Base-by-base conservation (phyloP, 768 basidiomycete genomes). In the Galerina marginata region DNA sequence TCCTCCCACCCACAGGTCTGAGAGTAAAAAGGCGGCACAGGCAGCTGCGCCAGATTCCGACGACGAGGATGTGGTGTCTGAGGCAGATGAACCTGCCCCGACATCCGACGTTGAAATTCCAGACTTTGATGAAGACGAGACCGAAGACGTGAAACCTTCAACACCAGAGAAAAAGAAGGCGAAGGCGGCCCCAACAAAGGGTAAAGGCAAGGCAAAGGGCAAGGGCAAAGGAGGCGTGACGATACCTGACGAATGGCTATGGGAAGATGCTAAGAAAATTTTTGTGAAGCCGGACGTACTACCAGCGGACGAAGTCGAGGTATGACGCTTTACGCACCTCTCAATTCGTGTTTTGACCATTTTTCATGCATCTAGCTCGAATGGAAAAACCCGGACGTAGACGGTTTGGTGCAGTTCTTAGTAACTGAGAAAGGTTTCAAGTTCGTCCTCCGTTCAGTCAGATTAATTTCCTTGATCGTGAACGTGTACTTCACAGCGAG, bases 391-490 rank as follows among this genome's bases (percentile, higher is more conserved):
- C 97, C 97, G 2, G 95, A 99, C 64, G 79, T 95, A 1, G 95
- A 98, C 6, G 96, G 96, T 6, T 81, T 99, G 3, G 88, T 99
- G 4, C 86, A 98, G 46, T 99, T 99, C 76, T 73, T 99, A 23
- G 96, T 98, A 14, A 87, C 77, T 39, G 92, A 98, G 70, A 99
- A 99, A 72, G 97, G 97, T 6, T 99, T 99, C 87, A 96, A 90
- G 96, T 97, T 65, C 58, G 89, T 77, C 36, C 58, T 57, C 59
- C 11, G 6, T 53, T 26, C 49, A 36, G 59, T 29, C 26, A 33
- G 15, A 60, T 9, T 36, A 6, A 15, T 45, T 4, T 11, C 11
- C 25, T 12, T 33, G 12, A 20, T 20, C 11, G 11, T 36, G 1
- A 2, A 51, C 10, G 42, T 43, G 20, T 25, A 10, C 12, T 20